Evolutionary conservation across 129 eudicot genomes (phyloP).

Genomic region (Saposhnikovia divaricata): DNA sequence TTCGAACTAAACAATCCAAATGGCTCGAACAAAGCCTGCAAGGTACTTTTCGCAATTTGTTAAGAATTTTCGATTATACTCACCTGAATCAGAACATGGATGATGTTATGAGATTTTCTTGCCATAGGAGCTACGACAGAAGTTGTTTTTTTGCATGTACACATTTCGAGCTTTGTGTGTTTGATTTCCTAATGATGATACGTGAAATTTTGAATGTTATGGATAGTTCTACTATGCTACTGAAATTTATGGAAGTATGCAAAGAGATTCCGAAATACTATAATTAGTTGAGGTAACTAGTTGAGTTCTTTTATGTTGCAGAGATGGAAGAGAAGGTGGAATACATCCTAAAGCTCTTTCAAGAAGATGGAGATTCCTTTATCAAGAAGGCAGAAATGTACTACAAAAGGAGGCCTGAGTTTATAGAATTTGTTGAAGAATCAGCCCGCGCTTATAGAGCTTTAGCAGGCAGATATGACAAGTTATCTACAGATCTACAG

Average conservation of each 20-base stretch:
- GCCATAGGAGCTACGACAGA: too few species aligned
- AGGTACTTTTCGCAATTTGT: slow-evolving; percentile 26
- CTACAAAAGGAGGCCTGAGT: slow-evolving; percentile 80
- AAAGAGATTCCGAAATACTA: neutral
- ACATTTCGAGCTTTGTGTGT: too few species aligned
- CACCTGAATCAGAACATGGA: neutral
- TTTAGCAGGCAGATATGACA: slow-evolving; percentile 72
- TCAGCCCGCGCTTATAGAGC: slow-evolving; percentile 58
- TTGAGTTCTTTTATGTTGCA: slow-evolving; percentile 17
- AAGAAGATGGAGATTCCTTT: slow-evolving; percentile 91
- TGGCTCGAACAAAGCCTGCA: slow-evolving; percentile 86
- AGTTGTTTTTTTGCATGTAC: too few species aligned
- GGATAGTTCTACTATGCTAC: too few species aligned
- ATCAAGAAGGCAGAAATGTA: slow-evolving; percentile 96
- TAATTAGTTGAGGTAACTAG: neutral
- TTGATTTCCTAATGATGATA: too few species aligned
- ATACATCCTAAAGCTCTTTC: slow-evolving; percentile 51
- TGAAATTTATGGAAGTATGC: too few species aligned
- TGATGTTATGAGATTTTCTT: too few species aligned
- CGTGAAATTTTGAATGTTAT: too few species aligned
- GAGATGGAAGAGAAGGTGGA: slow-evolving; percentile 91
- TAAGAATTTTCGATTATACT: neutral
- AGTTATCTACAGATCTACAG: slow-evolving; percentile 66
- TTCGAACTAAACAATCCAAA: slow-evolving; percentile 83
- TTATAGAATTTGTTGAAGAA: slow-evolving; percentile 73